Percentiles rank a stretch among this genome's conserved stretches.
Evolutionary conservation across 768 basidiomycete genomes (phyloP).

Genomic region (Suillus subalutaceus): DNA sequence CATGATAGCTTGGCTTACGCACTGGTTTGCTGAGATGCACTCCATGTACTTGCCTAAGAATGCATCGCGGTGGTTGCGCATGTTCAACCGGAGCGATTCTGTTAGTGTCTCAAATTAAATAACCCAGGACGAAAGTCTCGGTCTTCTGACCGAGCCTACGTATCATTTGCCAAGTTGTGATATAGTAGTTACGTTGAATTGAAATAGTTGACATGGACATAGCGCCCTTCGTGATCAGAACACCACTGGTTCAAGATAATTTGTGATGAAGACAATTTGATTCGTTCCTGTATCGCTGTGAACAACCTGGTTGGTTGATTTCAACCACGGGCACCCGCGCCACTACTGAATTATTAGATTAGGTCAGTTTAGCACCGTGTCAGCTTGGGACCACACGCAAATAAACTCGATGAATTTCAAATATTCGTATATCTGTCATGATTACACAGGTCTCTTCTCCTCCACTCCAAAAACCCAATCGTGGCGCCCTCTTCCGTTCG

Average conservation of each 20-base stretch:
- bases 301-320: too few relatives aligned
- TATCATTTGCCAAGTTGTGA: slow-evolving; percentile 11
- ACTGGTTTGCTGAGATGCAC: background rate
- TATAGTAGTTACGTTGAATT: slow-evolving; percentile 9
- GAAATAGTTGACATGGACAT: background rate
- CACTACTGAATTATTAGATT: too few relatives aligned
- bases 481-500: slow-evolving; percentile 74
- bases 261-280: background rate
- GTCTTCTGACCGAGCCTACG: slow-evolving; percentile 4
- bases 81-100: background rate
- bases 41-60: background rate
- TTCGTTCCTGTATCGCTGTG: background rate
- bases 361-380: too few relatives aligned
- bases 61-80: background rate
- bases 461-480: slow-evolving; percentile 33
- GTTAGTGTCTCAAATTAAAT: slow-evolving; percentile 11
- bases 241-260: too few relatives aligned
- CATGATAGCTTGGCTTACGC: background rate
- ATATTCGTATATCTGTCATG: slow-evolving; percentile 3
- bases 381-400: too few relatives aligned
- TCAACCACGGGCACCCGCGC: too few relatives aligned
- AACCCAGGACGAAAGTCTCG: slow-evolving; percentile 12
- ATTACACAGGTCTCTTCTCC: slow-evolving; percentile 17
- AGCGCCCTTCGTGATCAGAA: background rate
- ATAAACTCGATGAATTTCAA: background rate